Percentiles rank a stretch among this genome's conserved stretches.
These are phyloP conservation scores for Penicillium maclennaniae DNA, from an alignment of 495 filamentous ascomycete species.

Conservation along the genomic window DNA sequence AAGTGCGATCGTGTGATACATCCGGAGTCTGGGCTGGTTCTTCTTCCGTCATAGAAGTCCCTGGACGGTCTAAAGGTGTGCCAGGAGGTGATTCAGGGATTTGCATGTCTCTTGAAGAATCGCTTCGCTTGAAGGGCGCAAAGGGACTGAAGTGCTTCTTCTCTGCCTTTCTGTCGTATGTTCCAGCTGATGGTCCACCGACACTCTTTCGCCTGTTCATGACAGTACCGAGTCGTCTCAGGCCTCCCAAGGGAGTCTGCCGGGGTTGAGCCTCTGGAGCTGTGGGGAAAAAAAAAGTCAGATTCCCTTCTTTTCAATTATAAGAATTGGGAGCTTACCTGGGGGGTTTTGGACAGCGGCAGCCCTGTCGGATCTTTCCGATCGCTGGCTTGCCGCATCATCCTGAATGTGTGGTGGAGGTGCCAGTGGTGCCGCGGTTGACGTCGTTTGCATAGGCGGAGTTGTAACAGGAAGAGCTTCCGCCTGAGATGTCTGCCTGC, in stretches of 20 bases:
- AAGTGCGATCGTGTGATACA: constrained; percentile 28
- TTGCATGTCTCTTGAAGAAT: constrained; percentile 40
- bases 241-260: constrained; percentile 44
- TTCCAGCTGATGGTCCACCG: constrained; percentile 31
- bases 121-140: constrained; percentile 48
- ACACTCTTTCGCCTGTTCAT: constrained; percentile 59
- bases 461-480: constrained; percentile 12
- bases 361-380: constrained; percentile 36
- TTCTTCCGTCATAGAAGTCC: constrained; percentile 34
- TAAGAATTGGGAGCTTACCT: constrained; percentile 24
- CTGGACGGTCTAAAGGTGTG: constrained; percentile 33
- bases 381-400: constrained; percentile 62
- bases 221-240: constrained; percentile 77
- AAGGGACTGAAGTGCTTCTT: constrained; percentile 49
- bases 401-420: constrained; percentile 44
- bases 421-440: constrained; percentile 26
- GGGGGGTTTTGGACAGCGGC: constrained; percentile 41
- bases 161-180: constrained; percentile 40
- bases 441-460: constrained; percentile 5
- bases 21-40: constrained; percentile 32
- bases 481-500: constrained; percentile 17
- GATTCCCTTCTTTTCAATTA: neutral
- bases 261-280: constrained; percentile 36
- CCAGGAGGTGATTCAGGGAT: constrained; percentile 37
- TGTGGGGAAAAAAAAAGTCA: constrained; percentile 3